Conservation (phyloP, 257 asterid species). For the Solanum chaucha region DNA sequence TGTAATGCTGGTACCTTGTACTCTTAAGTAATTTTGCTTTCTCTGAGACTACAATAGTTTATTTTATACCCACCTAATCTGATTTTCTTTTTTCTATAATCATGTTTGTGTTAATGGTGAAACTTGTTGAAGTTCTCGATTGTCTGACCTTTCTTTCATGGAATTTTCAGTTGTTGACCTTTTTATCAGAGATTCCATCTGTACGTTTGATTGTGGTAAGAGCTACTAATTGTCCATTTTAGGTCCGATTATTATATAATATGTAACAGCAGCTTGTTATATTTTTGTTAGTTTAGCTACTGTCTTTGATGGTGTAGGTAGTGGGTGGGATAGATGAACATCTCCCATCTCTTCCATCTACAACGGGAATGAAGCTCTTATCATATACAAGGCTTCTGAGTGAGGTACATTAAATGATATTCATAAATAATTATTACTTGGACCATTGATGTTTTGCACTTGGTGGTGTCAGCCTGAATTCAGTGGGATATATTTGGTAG, state of each 20-base stretch:
- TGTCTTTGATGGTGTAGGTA: constrained; percentile 39
- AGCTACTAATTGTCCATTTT: constrained; percentile 1
- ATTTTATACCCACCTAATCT: neutral
- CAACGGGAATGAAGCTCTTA: constrained; percentile 56
- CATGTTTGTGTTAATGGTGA: neutral
- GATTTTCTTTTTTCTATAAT: neutral
- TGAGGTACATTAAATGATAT: constrained; percentile 40
- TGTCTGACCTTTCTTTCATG: neutral
- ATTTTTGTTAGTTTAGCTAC: neutral
- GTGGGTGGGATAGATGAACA: constrained; percentile 87
- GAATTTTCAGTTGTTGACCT: constrained; percentile 62
- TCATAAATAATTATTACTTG: neutral
- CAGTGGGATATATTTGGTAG: neutral
- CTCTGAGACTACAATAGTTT: neutral
- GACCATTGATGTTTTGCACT: neutral
- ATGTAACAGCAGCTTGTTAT: neutral
- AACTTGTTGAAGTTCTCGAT: neutral
- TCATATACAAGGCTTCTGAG: constrained; percentile 59
- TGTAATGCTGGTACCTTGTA: neutral
- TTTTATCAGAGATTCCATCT: constrained; percentile 75
- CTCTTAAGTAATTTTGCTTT: neutral
- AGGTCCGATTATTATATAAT: constrained; percentile 1
- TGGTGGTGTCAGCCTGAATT: neutral
- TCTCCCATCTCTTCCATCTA: constrained; percentile 84
- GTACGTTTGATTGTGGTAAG: constrained; percentile 86